Percentiles rank a stretch among this genome's conserved stretches.
phyloP scores from a whole-genome alignment of 176 grass and related monocot genomes.

The Hsuehochloa calcarea region DNA sequence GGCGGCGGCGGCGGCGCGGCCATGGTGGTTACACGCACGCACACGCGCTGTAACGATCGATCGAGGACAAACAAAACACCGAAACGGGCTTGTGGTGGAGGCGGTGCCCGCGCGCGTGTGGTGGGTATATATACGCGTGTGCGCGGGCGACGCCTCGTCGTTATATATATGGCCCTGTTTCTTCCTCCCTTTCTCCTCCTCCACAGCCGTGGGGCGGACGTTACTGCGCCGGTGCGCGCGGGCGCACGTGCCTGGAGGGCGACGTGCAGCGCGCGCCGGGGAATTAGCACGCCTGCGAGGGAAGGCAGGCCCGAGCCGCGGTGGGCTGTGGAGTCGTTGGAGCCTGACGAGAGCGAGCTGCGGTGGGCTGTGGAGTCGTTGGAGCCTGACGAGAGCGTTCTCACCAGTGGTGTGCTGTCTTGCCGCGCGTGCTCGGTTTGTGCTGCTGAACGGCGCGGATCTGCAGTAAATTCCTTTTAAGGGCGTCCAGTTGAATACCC shows the following conservation, averaged over 20 bases:
- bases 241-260: not conserved
- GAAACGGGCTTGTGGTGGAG: not conserved
- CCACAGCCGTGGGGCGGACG: not conserved
- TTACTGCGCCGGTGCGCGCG: not conserved
- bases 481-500: no score
- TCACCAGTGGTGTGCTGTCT: no score
- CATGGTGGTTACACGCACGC: not conserved
- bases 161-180: conserved; percentile 23
- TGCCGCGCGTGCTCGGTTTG: no score
- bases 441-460: no score
- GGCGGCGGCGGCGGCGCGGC: not conserved
- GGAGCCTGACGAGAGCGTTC: no score
- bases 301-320: not conserved
- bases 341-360: not conserved
- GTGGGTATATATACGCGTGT: conserved; percentile 27
- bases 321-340: no score
- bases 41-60: not conserved
- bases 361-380: no score
- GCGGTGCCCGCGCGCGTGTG: not conserved
- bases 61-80: not conserved
- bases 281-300: not conserved
- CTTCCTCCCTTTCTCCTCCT: not conserved
- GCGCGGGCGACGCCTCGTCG: not conserved
- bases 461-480: no score
- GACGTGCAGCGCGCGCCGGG: not conserved